These are phyloP conservation scores for Cryptococcus floricola DNA, from an alignment of 1,284 basidiomycete genomes.

Conservation along the genomic window DNA sequence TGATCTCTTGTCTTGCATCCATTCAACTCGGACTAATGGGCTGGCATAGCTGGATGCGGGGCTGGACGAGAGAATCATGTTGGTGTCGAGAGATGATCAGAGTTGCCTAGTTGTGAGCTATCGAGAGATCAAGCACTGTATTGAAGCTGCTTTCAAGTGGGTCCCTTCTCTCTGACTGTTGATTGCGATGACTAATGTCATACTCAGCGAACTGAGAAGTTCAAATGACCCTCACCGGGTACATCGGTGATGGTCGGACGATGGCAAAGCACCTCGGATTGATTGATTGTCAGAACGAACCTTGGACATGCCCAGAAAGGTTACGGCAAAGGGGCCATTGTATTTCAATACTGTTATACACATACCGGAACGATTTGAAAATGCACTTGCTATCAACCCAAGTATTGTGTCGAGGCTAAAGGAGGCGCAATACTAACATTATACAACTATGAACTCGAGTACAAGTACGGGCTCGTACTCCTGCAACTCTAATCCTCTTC, in stretches of 20 bases:
- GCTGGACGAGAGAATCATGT: constrained; percentile 88
- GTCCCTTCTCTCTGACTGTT: constrained; percentile 16
- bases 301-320: no score
- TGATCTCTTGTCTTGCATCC: neutral
- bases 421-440: no score
- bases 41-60: constrained; percentile 75
- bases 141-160: constrained; percentile 71
- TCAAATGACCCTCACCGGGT: constrained; percentile 11
- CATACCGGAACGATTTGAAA: no score
- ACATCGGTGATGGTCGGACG: constrained; percentile 2
- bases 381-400: no score
- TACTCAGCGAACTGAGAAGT: constrained; percentile 8
- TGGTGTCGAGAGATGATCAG: constrained; percentile 85
- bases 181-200: neutral
- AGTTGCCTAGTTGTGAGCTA: constrained; percentile 95
- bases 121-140: constrained; percentile 81
- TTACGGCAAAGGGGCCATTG: neutral
- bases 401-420: no score
- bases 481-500: constrained; percentile 2
- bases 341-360: neutral
- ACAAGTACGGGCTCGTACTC: no score
- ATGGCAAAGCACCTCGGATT: no score
- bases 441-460: neutral
- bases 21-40: neutral
- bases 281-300: no score